Percentiles rank a stretch among this genome's conserved stretches.
Evolutionary conservation across 2,329 filamentous ascomycete genomes (phyloP).

Genomic region (Microcyclosporella mali): DNA sequence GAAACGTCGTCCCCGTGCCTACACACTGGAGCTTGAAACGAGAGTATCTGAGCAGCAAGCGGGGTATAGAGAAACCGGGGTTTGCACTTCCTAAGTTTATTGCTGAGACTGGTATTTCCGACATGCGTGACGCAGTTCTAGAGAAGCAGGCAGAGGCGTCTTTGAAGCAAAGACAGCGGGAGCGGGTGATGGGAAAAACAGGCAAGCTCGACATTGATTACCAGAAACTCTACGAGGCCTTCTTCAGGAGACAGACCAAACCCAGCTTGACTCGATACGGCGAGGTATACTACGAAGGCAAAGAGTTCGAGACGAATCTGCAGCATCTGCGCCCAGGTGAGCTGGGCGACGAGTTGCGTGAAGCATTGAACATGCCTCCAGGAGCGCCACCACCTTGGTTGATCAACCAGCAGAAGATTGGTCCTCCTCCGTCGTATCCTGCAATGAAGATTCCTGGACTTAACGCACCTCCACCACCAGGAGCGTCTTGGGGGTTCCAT

Average conservation of each 20-base stretch:
- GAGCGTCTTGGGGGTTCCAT: slow-evolving; percentile 89
- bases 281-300: slow-evolving; percentile 99
- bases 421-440: slow-evolving; percentile 89
- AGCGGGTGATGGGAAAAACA: slow-evolving; percentile 91
- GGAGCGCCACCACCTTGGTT: slow-evolving; percentile 94
- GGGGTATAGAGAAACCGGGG: slow-evolving; percentile 90
- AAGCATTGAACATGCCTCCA: slow-evolving; percentile 87
- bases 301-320: slow-evolving; percentile 93
- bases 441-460: slow-evolving; percentile 91
- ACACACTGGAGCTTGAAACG: slow-evolving; percentile 92
- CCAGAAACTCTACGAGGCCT: slow-evolving; percentile 94
- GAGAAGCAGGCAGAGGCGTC: slow-evolving; percentile 92
- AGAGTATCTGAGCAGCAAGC: slow-evolving; percentile 93
- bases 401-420: slow-evolving; percentile 91
- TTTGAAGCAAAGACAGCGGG: slow-evolving; percentile 91
- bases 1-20: slow-evolving; percentile 93
- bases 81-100: slow-evolving; percentile 95
- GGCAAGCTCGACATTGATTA: slow-evolving; percentile 98
- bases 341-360: slow-evolving; percentile 78
- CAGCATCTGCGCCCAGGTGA: slow-evolving; percentile 86
- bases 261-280: slow-evolving; percentile 89
- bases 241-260: slow-evolving; percentile 97
- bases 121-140: slow-evolving; percentile 94
- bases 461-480: slow-evolving; percentile 84
- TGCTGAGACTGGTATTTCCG: slow-evolving; percentile 90